These are phyloP conservation scores for Aspergillus sp. DNA, from an alignment of 2,329 filamentous ascomycete species.

Conservation along the genomic window DNA sequence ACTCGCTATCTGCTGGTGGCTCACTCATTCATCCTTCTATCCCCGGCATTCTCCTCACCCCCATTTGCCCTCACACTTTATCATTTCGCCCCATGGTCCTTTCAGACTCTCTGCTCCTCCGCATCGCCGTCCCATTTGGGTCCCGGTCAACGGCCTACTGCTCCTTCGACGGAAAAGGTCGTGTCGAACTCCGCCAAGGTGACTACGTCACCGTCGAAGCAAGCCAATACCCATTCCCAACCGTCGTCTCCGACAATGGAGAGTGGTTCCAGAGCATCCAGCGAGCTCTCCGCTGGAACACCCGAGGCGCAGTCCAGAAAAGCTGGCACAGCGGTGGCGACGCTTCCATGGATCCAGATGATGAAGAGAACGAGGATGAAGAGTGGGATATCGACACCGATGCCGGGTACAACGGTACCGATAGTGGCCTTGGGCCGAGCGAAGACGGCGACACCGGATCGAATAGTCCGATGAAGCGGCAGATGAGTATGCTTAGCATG, in stretches of 20 bases:
- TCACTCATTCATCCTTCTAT: conserved; percentile 96
- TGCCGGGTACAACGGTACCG: conserved; percentile 44
- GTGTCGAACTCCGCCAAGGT: conserved; percentile 87
- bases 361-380: conserved; percentile 57
- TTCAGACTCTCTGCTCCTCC: conserved; percentile 89
- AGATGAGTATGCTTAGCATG: conserved; percentile 75
- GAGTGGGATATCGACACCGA: conserved; percentile 97
- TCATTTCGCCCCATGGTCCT: conserved; percentile 98
- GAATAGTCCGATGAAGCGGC: conserved; percentile 70
- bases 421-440: conserved; percentile 59
- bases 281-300: conserved; percentile 93
- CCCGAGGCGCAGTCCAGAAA: conserved; percentile 87
- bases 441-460: conserved; percentile 65
- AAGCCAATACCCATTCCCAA: conserved; percentile 95
- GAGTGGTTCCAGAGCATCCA: conserved; percentile 98
- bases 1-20: conserved; percentile 92
- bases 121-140: conserved; percentile 80
- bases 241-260: conserved; percentile 82
- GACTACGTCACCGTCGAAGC: conserved; percentile 97
- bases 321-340: conserved; percentile 65
- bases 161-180: conserved; percentile 95
- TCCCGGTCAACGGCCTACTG: conserved; percentile 95
- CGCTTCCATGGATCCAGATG: conserved; percentile 42
- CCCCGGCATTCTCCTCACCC: conserved; percentile 92
- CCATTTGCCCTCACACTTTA: conserved; percentile 95